A percentile compares a stretch with the other conserved stretches of the same genome.
Conservation (phyloP, 495 filamentous ascomycete genomes). For the Thozetella sp. region DNA sequence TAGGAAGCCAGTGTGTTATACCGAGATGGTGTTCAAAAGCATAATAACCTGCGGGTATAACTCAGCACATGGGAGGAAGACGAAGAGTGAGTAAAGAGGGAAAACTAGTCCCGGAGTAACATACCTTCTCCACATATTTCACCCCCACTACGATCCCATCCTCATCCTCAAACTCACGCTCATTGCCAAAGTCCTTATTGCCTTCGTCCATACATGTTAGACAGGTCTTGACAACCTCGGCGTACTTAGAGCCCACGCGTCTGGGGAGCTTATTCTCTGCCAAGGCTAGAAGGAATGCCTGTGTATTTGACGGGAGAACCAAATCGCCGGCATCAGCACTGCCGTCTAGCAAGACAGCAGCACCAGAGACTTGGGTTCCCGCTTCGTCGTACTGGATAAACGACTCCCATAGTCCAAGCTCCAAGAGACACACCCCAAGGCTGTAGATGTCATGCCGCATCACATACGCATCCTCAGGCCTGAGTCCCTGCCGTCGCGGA, state of each 20-base stretch:
- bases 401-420: slow-evolving; percentile 60
- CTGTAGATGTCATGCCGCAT: slow-evolving; percentile 70
- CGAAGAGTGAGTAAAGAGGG: too few species aligned
- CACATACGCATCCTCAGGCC: slow-evolving; percentile 37
- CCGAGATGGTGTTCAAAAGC: too few species aligned
- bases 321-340: background rate
- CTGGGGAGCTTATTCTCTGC: slow-evolving; percentile 39
- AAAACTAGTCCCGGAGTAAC: too few species aligned
- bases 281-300: slow-evolving; percentile 30
- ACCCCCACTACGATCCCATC: slow-evolving; percentile 51
- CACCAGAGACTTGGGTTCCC: background rate
- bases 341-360: background rate
- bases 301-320: slow-evolving; percentile 22
- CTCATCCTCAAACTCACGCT: slow-evolving; percentile 46
- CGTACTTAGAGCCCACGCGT: slow-evolving; percentile 52
- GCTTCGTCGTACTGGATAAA: slow-evolving; percentile 34
- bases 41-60: too few species aligned
- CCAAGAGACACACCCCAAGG: slow-evolving; percentile 45
- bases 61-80: too few species aligned
- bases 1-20: too few species aligned
- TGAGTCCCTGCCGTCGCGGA: slow-evolving; percentile 49
- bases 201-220: slow-evolving; percentile 55
- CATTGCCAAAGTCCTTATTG: slow-evolving; percentile 46
- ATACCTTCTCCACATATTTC: slow-evolving; percentile 45
- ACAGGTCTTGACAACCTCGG: slow-evolving; percentile 50